Percentiles rank a stretch among this genome's conserved stretches.
Evolutionary conservation across 2,329 filamentous ascomycete genomes (phyloP).

Genomic region (Alternaria ventricosa): DNA sequence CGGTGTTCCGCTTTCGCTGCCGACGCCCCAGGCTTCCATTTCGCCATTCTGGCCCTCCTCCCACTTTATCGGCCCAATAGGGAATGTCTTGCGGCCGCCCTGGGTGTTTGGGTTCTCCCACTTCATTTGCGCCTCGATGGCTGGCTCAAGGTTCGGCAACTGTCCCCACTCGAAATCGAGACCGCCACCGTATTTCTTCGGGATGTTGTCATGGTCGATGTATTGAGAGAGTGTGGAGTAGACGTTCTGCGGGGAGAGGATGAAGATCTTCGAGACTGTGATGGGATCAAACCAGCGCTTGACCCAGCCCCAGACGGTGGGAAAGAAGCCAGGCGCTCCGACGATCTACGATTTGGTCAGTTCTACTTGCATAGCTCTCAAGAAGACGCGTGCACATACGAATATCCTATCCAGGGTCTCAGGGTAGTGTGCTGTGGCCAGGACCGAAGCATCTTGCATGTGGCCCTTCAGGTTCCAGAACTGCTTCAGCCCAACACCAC

Average conservation of each 20-base stretch:
- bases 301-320: constrained; percentile 92
- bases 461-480: constrained; percentile 95
- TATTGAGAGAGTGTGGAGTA: constrained; percentile 78
- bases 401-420: constrained; percentile 89
- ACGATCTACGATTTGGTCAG: constrained; percentile 66
- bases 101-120: constrained; percentile 49
- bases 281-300: constrained; percentile 92
- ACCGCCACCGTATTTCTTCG: constrained; percentile 86
- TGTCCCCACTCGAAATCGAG: constrained; percentile 84
- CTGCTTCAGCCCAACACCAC: constrained; percentile 84
- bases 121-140: constrained; percentile 50
- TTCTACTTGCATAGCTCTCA: not conserved
- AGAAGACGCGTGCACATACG: constrained; percentile 48
- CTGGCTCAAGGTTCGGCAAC: constrained; percentile 71
- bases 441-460: constrained; percentile 88
- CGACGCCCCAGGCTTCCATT: constrained; percentile 55
- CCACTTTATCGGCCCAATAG: constrained; percentile 57
- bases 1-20: constrained; percentile 51
- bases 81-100: constrained; percentile 50
- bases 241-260: constrained; percentile 76
- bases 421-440: constrained; percentile 93
- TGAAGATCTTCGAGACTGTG: constrained; percentile 91
- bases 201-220: constrained; percentile 83
- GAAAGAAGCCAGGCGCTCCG: constrained; percentile 88
- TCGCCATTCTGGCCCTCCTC: constrained; percentile 51